Evolutionary conservation across 306 rosid genomes (phyloP), one percentile per base, ranked within the genome.

Genomic region (Inga leiocalycina): DNA sequence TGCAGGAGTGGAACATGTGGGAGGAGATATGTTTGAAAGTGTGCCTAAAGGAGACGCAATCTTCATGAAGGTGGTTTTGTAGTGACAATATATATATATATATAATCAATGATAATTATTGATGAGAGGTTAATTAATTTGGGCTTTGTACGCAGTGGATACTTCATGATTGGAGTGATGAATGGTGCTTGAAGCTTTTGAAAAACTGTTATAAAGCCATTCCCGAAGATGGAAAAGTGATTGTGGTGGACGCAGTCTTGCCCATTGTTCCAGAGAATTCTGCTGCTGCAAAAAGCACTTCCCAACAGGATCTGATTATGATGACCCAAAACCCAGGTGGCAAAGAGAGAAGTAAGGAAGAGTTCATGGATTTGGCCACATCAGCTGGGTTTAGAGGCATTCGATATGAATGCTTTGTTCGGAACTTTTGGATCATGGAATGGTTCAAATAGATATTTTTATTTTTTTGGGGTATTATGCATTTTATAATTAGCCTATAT

Each of bases 141-240:
- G 6, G 39, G 68, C 20, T 64, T 64, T 64, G 37, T 56, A 32
- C 27, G 66, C 1, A 77, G 80, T 62, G 61, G 61, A 77, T 77
- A 5, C 80, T 77, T 43, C 72, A 77, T 62, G 72, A 77, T 77
- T 75, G 79, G 79, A 75, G 79, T 27, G 67, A 75, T 35, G 67
- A 75, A 10, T 17, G 22, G 19, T 75, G 79, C 49, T 10, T 75
- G 30, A 75, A 52, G 30, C 49, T 52, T 12, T 44, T 45, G 57
- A 71, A 71, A 35, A 71, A 71, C 10, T 71, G 76, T 17, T 8
- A 71, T 5, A 13, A 51, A 3, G 78, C 78, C 5, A 75, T 8
- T 75, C 78, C 78, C 8, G 66, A 51, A 0, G 46, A 52, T 32
- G 79, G 79, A 35, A 75, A 75, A 43, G 67, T 54, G 67, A 37